Evolutionary conservation across 495 filamentous ascomycete species (phyloP).

Genomic region (Penicillium paradoxum): DNA sequence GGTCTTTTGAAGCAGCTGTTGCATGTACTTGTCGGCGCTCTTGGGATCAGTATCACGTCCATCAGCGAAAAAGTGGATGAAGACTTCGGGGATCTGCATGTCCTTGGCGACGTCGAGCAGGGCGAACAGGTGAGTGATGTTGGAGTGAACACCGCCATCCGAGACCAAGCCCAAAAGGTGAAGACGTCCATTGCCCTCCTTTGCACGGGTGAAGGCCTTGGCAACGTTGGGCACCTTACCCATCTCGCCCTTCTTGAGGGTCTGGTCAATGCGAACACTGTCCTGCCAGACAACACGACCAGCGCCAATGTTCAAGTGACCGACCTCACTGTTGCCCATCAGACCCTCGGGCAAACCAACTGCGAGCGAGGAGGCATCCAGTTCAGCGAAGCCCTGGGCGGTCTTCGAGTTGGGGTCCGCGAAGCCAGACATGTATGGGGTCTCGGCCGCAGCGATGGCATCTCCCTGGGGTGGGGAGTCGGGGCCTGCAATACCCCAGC

Average conservation of each 20-base stretch:
- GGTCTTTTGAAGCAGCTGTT: slow-evolving; percentile 69
- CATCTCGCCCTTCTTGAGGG: slow-evolving; percentile 83
- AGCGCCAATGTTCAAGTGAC: slow-evolving; percentile 96
- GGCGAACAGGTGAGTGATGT: slow-evolving; percentile 86
- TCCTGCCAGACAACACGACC: slow-evolving; percentile 99
- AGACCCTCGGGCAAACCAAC: slow-evolving; percentile 93
- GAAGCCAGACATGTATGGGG: slow-evolving; percentile 85
- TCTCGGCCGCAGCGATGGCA: slow-evolving; percentile 88
- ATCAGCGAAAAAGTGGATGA: slow-evolving; percentile 98
- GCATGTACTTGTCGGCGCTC: slow-evolving; percentile 78
- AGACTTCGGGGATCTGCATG: slow-evolving; percentile 79
- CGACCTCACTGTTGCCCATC: slow-evolving; percentile 98
- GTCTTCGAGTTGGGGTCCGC: slow-evolving; percentile 55
- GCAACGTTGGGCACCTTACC: slow-evolving; percentile 72
- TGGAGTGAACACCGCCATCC: slow-evolving; percentile 93
- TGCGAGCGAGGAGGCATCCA: slow-evolving; percentile 92
- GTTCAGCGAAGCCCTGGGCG: slow-evolving; percentile 73
- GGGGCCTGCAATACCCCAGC: slow-evolving; percentile 85
- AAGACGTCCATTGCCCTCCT: slow-evolving; percentile 83
- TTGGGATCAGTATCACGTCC: slow-evolving; percentile 97
- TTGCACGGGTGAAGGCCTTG: slow-evolving; percentile 73
- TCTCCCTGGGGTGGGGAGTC: slow-evolving; percentile 78
- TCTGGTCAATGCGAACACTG: slow-evolving; percentile 94
- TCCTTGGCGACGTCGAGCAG: slow-evolving; percentile 87
- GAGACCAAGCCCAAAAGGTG: slow-evolving; percentile 88